Base-by-base conservation (phyloP, 768 basidiomycete species). In the Tulasnella sp. region DNA sequence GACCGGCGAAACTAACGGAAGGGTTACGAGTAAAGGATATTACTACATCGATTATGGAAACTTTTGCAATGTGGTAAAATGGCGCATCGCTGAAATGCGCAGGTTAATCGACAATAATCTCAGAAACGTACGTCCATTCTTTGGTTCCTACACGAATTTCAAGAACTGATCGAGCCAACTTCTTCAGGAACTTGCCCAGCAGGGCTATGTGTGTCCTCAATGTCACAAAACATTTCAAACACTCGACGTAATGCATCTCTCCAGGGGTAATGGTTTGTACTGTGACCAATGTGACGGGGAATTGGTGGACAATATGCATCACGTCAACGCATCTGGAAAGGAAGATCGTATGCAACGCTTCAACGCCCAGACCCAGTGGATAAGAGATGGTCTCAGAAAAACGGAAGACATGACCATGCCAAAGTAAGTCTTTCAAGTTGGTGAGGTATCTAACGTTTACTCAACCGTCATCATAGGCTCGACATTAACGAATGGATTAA, bases 51-150 rank as follows among this genome's bases (percentile, higher is more conserved):
- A 99, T 68, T 91, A 93, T 66, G 79, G 89, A 60, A 78, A 81
- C 61, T 92, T 96, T 63, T 91, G 88, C 67, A 91, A 98, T 65
- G 91, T 98, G 40, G 86, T 93, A 66, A 96, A 98, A 65, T 99
- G 93, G 88, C 75, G 92, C 34, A 78, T 98, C 48, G 87, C 87
- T 4, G 84, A 86, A 62, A 91, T 96, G 88, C 76, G 86, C 56
- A 74, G 80, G 56, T 78, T 78, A 54, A 89, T 99, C 56, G 91
- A 98, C 67, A 80, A 83, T 28, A 81, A 80, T 47, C 71, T 93
- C 58, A 82, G 90, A 57, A 89, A 92, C 66, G 92, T 90, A 54
- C 50, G 78, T 35, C 15, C 31, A 22, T 3, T 40, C 8, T 15
- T 10, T 39, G 12, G 29, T 24, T 13, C 15, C 20, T 2, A n/a